A percentile compares a stretch with the other conserved stretches of the same genome.
Conservation (phyloP, 352 stramenopile genomes). For the Phytophthora brassicae region DNA sequence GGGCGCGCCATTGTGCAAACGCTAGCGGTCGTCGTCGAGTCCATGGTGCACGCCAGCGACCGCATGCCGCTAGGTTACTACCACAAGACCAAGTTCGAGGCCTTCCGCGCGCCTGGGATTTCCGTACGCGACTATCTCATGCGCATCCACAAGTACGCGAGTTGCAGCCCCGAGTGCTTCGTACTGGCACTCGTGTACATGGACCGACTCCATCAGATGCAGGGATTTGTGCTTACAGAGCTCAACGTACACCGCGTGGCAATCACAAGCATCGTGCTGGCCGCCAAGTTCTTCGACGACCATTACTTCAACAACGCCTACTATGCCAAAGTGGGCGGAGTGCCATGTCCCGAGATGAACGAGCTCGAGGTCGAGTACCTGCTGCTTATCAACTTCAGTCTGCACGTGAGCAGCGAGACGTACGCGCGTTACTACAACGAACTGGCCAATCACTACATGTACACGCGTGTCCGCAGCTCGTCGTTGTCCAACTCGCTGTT, state of each 20-base stretch:
- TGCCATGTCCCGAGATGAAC: constrained; percentile 95
- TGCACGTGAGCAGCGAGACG: constrained; percentile 92
- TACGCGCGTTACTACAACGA: constrained; percentile 93
- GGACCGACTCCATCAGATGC: constrained; percentile 96
- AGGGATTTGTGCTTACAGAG: constrained; percentile 95
- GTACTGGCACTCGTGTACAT: constrained; percentile 99
- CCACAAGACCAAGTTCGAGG: constrained; percentile 83
- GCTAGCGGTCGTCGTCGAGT: constrained; percentile 74
- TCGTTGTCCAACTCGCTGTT: constrained; percentile 37
- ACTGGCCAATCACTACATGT: constrained; percentile 85
- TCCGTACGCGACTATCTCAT: constrained; percentile 83
- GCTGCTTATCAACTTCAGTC: constrained; percentile 97
- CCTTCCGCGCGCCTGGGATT: constrained; percentile 79
- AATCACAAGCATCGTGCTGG: constrained; percentile 97
- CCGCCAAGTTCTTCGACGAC: constrained; percentile 99
- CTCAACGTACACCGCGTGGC: constrained; percentile 98
- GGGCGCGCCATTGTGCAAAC: constrained; percentile 80
- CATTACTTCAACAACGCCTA: constrained; percentile 99
- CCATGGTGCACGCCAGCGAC: constrained; percentile 73
- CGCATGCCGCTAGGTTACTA: constrained; percentile 56
- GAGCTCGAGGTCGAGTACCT: constrained; percentile 98
- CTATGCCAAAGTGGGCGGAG: constrained; percentile 97
- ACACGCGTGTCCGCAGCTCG: constrained; percentile 52
- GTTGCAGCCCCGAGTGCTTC: constrained; percentile 98
- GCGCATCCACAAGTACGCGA: constrained; percentile 97